Percentiles rank a stretch among this genome's conserved stretches.
phyloP scores from a whole-genome alignment of 352 stramenopile species.

The Phytophthora ohioensis region DNA sequence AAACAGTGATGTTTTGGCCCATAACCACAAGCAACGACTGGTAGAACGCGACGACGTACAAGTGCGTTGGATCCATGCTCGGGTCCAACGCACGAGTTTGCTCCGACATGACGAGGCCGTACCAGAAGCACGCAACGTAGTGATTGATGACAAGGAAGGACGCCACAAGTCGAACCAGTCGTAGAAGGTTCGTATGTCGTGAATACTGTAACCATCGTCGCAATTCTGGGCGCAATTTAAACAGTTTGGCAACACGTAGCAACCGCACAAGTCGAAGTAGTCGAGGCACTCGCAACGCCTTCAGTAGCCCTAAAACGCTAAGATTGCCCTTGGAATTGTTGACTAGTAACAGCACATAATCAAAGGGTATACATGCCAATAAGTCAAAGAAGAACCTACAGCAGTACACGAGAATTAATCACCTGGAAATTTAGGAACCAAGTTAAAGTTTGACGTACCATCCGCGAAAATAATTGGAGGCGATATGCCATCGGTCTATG shows the following conservation, averaged over 20 bases:
- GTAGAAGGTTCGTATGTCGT: conserved; percentile 77
- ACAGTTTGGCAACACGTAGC: conserved; percentile 73
- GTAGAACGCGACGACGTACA: conserved; percentile 80
- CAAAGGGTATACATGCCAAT: conserved; percentile 79
- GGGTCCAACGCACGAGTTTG: conserved; percentile 48
- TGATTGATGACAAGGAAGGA: conserved; percentile 83
- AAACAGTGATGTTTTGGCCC: conserved; percentile 79
- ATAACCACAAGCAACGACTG: conserved; percentile 77
- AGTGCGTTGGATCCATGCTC: conserved; percentile 41
- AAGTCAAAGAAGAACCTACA: conserved; percentile 81
- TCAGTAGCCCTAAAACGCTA: conserved; percentile 73
- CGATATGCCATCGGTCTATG: conserved; percentile 66
- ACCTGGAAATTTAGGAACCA: not conserved
- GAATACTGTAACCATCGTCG: conserved; percentile 87
- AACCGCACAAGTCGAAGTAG: conserved; percentile 76
- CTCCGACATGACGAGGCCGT: conserved; percentile 64
- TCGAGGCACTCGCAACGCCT: conserved; percentile 70
- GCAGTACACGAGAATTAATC: too few species aligned
- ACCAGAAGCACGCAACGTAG: conserved; percentile 85
- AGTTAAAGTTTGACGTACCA: conserved; percentile 47
- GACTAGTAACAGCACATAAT: conserved; percentile 64
- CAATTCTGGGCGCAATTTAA: conserved; percentile 76
- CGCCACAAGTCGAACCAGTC: conserved; percentile 71
- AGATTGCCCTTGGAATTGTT: conserved; percentile 61
- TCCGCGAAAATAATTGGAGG: conserved; percentile 60